These are phyloP conservation scores for Salvia rosmarinus DNA, from an alignment of 257 asterid genomes.

Conservation along the genomic window DNA sequence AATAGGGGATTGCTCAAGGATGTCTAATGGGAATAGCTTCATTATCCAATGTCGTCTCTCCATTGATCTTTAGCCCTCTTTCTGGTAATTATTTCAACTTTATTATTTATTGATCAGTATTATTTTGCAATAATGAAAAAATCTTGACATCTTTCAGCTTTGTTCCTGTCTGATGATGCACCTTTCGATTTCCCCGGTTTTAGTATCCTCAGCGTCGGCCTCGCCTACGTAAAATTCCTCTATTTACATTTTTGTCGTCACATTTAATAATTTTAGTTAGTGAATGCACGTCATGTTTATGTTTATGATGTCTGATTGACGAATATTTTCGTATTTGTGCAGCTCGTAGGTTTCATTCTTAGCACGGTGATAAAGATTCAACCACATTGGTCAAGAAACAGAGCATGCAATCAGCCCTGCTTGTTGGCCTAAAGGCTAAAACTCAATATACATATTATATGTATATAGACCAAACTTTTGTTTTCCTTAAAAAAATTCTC, in stretches of 20 bases:
- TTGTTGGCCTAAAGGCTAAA: constrained; percentile 35
- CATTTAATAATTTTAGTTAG: not conserved
- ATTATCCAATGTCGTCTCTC: constrained; percentile 66
- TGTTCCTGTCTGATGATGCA: constrained; percentile 67
- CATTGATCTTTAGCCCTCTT: constrained; percentile 77
- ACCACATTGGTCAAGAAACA: constrained; percentile 31
- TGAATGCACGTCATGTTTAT: not conserved
- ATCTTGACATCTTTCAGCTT: constrained; percentile 50
- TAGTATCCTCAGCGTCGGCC: constrained; percentile 73
- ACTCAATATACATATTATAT: not conserved
- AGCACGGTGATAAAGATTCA: constrained; percentile 44
- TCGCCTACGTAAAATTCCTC: constrained; percentile 62
- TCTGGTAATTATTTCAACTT: constrained; percentile 51
- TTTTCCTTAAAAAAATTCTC: too few species aligned
- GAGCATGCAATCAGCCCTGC: constrained; percentile 35
- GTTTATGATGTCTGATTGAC: not conserved
- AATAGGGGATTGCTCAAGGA: constrained; percentile 59
- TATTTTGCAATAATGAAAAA: constrained; percentile 24
- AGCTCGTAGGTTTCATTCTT: constrained; percentile 43
- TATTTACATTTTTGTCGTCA: too few species aligned
- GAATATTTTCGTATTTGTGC: constrained; percentile 20
- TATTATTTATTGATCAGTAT: too few species aligned
- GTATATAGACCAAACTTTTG: too few species aligned
- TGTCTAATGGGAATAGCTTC: constrained; percentile 65
- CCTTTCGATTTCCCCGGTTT: constrained; percentile 91